Base-by-base conservation (phyloP, 768 basidiomycete genomes). In the Pisolithus orientalis region DNA sequence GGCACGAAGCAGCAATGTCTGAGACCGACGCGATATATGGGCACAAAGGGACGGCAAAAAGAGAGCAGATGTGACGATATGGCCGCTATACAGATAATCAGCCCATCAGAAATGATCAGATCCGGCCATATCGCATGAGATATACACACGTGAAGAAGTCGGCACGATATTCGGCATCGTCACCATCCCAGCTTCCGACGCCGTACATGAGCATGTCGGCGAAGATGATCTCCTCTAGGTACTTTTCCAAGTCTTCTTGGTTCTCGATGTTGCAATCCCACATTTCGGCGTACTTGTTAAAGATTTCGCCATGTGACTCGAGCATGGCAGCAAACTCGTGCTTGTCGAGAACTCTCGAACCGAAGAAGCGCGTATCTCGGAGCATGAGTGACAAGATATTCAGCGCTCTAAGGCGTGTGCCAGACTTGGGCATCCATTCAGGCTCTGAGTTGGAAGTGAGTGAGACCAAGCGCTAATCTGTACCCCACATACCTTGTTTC, bases 151-250 rank as follows among this genome's bases (percentile, higher is more conserved):
- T 62, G 72, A 82, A 80, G 67, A 89, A 87, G 57, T 88, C 83
- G 0, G 81, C 82, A 44, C 76, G 75, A 68, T 84, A 85, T 48
- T 64, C 59, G 7, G 34, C 54, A 28, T 57, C 57, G 24, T 52
- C 51, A 37, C 60, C 61, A 4, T 71, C 67, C 74, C 78, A 84
- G 31, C 80, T 84, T 34, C 75, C 75, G 25, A 84, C 70, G 0
- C 77, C 83, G 56, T 83, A 89, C 50, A 85, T 72, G n/a, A 85
- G 60, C 0, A 68, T 69, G 47, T 72, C 73, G 44, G 73, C 70
- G 80, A 83, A 89, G 7, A 70, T 62, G 10, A 90, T 63, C 61
- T 90, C 85, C 59, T 83, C 82, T 10, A 85, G 67, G 61, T 82
- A 84, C 28, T 67, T 62, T 24, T 73, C 71, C 3, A 83, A 60